These are phyloP conservation scores for Pseudogymnoascus sp. DNA, from an alignment of 2,329 filamentous ascomycete species.

Conservation along the genomic window DNA sequence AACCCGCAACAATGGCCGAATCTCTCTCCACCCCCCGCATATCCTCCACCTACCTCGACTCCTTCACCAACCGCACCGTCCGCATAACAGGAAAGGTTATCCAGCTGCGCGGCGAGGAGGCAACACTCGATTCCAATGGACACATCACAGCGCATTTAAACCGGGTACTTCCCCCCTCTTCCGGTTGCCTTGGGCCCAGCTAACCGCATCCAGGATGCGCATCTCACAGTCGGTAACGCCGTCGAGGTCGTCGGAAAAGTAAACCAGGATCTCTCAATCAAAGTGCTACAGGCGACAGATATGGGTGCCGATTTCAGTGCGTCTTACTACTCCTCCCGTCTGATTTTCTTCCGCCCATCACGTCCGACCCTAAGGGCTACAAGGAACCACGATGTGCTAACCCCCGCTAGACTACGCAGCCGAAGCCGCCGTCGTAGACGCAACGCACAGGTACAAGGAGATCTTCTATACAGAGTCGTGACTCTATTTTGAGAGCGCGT, in stretches of 20 bases:
- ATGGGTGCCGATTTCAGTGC: constrained; percentile 40
- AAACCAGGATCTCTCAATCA: constrained; percentile 62
- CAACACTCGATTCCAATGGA: constrained; percentile 72
- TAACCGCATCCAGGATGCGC: constrained; percentile 50
- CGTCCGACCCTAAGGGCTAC: background rate
- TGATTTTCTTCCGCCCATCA: background rate
- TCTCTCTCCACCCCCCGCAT: constrained; percentile 69
- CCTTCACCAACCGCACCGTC: constrained; percentile 66
- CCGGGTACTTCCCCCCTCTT: constrained; percentile 40
- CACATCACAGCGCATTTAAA: constrained; percentile 67
- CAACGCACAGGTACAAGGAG: constrained; percentile 69
- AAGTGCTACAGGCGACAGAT: constrained; percentile 61
- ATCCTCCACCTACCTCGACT: constrained; percentile 68
- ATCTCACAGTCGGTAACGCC: constrained; percentile 60
- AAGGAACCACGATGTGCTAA: constrained; percentile 1
- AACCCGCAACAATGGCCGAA: constrained; percentile 52
- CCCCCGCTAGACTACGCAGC: constrained; percentile 60
- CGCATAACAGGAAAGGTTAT: constrained; percentile 80
- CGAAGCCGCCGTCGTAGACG: constrained; percentile 73
- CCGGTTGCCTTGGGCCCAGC: background rate
- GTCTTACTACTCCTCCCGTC: constrained; percentile 11
- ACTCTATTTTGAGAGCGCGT: constrained; percentile 19
- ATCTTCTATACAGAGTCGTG: constrained; percentile 59
- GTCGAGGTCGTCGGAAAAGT: constrained; percentile 77
- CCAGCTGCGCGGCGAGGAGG: constrained; percentile 72